phyloP scores from a whole-genome alignment of 1,284 basidiomycete species.

The Ganoderma lucidum region DNA sequence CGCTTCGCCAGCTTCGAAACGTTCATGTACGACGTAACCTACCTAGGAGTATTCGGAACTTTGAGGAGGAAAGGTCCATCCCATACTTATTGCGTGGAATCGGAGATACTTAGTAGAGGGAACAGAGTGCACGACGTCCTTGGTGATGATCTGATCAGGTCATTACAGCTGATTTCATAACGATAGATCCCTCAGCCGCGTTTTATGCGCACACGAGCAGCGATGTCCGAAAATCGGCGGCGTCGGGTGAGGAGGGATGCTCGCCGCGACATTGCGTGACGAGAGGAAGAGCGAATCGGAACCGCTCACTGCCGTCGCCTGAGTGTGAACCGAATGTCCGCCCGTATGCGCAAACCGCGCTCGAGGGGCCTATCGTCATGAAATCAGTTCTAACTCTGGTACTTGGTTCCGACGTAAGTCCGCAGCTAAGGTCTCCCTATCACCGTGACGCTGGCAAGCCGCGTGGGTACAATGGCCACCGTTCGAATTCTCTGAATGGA shows the following conservation, averaged over 20 bases:
- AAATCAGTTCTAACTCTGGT: too few species aligned
- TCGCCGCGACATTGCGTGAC: too few species aligned
- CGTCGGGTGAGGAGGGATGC: too few species aligned
- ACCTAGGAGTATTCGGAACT: not conserved
- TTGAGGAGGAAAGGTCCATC: not conserved
- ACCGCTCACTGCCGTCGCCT: too few species aligned
- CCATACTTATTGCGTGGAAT: not conserved
- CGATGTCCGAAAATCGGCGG: too few species aligned
- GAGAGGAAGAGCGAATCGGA: too few species aligned
- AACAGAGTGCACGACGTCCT: not conserved
- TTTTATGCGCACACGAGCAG: too few species aligned
- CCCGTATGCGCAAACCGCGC: too few species aligned
- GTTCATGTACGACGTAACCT: not conserved
- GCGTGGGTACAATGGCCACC: not conserved
- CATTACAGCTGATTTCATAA: too few species aligned
- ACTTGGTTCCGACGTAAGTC: not conserved
- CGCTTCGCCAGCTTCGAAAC: not conserved
- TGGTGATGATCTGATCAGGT: not conserved
- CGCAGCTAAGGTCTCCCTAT: not conserved
- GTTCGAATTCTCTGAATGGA: constrained; percentile 6
- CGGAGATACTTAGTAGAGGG: not conserved
- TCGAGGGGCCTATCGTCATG: too few species aligned
- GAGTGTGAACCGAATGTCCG: too few species aligned
- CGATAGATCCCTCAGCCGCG: too few species aligned
- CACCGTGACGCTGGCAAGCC: not conserved